phyloP scores from a whole-genome alignment of 257 asterid genomes.

The Capsicum chinense region DNA sequence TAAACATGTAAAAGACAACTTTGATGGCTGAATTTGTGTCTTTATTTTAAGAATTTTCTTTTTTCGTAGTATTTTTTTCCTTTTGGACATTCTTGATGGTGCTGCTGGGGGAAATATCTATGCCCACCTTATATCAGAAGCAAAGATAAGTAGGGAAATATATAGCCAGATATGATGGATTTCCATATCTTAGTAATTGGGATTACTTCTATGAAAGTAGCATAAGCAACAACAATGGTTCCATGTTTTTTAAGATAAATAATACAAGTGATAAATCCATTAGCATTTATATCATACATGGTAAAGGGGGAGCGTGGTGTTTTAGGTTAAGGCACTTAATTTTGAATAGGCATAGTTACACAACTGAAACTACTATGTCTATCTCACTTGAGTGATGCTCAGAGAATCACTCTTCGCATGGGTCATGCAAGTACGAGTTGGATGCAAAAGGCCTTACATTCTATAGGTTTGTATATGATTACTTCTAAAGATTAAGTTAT shows the following conservation, averaged over 20 bases:
- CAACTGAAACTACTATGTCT: constrained; percentile 54
- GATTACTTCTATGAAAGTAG: constrained; percentile 79
- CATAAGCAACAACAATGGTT: constrained; percentile 76
- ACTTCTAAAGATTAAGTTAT: constrained; percentile 2
- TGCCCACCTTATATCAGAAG: constrained; percentile 55
- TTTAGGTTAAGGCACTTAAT: constrained; percentile 71
- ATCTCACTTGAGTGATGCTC: constrained; percentile 93
- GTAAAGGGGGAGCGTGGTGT: constrained; percentile 83
- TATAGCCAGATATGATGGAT: constrained; percentile 82
- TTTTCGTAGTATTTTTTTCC: constrained; percentile 30
- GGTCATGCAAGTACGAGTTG: constrained; percentile 62
- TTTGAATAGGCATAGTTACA: constrained; percentile 36
- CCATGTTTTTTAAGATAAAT: constrained; percentile 84
- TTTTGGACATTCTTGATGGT: constrained; percentile 72
- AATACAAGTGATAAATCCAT: constrained; percentile 62
- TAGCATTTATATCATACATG: constrained; percentile 72
- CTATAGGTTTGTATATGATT: constrained; percentile 60
- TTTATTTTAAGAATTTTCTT: too few relatives aligned
- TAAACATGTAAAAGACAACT: too few relatives aligned
- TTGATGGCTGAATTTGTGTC: too few relatives aligned
- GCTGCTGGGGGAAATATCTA: constrained; percentile 87
- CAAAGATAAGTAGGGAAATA: constrained; percentile 62
- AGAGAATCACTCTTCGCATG: constrained; percentile 75
- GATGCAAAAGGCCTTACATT: constrained; percentile 78
- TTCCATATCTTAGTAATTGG: constrained; percentile 73